Evolutionary conservation across 768 basidiomycete genomes (phyloP).

Genomic region (Tulasnella sp.): DNA sequence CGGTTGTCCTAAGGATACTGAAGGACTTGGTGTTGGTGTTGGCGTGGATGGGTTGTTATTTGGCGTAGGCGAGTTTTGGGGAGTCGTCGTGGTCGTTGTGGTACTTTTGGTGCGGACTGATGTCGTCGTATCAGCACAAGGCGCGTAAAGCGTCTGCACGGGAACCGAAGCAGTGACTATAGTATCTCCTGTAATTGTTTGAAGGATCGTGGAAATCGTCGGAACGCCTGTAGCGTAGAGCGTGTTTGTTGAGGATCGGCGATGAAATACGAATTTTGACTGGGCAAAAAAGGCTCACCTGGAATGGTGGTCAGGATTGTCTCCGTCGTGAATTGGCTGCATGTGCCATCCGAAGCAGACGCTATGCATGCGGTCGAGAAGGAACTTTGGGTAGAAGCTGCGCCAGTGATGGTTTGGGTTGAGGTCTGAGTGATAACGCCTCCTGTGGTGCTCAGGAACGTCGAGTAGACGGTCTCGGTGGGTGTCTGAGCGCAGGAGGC

Average conservation of each 20-base stretch:
- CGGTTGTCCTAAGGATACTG: background rate
- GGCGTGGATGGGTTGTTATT: background rate
- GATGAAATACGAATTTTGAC: background rate
- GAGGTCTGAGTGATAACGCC: background rate
- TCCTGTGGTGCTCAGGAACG: background rate
- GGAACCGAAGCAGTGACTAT: background rate
- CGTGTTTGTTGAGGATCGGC: background rate
- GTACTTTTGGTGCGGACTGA: background rate
- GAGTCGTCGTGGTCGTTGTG: background rate
- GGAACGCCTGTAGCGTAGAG: background rate
- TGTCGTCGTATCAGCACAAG: background rate
- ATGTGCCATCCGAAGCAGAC: conserved; percentile 6
- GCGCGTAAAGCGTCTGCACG: conserved; percentile 2
- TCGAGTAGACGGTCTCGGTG: conserved; percentile 4
- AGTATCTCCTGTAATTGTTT: background rate
- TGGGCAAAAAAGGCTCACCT: background rate
- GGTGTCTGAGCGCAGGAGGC: conserved; percentile 9
- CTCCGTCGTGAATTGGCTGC: background rate
- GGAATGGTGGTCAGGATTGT: conserved; percentile 8
- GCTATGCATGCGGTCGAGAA: conserved; percentile 8
- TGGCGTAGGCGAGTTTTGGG: background rate
- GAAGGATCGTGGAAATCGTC: background rate
- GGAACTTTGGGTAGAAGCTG: background rate
- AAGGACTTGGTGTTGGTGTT: background rate
- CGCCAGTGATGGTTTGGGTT: background rate